Evolutionary conservation across 306 rosid genomes (phyloP).

Genomic region (Malus domestica): ASM211411v1 NC_041799.1:15232001-15232500

Average conservation of each 20-base stretch:
- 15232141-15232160: background rate
- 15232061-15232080: background rate
- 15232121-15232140: background rate
- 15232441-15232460: background rate
- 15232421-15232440: background rate
- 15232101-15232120: background rate
- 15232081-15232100: background rate
- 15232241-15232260: background rate
- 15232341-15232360: background rate
- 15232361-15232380: too few relatives aligned
- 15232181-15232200: background rate
- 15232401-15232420: background rate
- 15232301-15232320: background rate
- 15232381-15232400: background rate
- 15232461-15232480: background rate
- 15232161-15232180: background rate
- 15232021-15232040: constrained; percentile 13
- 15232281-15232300: background rate
- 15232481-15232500: background rate
- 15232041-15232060: constrained; percentile 8
- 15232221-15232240: background rate
- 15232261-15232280: background rate
- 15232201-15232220: background rate
- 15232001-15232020: constrained; percentile 28
- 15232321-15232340: background rate